Evolutionary conservation across 2,329 filamentous ascomycete genomes (phyloP).

Genomic region (Trichoderma lentiforme): DNA sequence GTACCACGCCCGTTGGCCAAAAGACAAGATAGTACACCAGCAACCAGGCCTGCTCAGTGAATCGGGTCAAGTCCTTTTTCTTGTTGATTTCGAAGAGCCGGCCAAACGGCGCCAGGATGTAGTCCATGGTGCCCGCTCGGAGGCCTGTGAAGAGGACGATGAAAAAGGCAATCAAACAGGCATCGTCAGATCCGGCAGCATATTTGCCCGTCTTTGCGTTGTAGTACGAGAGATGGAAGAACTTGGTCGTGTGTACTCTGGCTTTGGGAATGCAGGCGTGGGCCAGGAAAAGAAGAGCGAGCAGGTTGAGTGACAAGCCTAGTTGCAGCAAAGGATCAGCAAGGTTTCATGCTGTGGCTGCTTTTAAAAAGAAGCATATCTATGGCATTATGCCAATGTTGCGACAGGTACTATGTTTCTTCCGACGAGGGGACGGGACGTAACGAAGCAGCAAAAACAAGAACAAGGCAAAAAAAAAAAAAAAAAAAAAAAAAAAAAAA

Average conservation of each 20-base stretch:
- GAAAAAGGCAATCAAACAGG: conserved; percentile 72
- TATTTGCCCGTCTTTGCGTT: conserved; percentile 68
- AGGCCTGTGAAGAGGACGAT: conserved; percentile 84
- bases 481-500: background rate
- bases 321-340: background rate
- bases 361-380: background rate
- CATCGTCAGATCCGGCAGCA: conserved; percentile 73
- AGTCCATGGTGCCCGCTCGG: conserved; percentile 81
- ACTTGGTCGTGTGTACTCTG: conserved; percentile 75
- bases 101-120: conserved; percentile 76
- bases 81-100: conserved; percentile 69
- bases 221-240: conserved; percentile 83
- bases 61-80: conserved; percentile 73
- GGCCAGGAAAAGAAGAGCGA: conserved; percentile 77
- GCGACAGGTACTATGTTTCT: background rate
- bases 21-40: conserved; percentile 78
- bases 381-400: background rate
- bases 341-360: conserved; percentile 1
- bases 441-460: background rate
- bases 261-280: conserved; percentile 81
- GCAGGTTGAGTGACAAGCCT: conserved; percentile 80
- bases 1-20: conserved; percentile 80
- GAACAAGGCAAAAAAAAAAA: background rate
- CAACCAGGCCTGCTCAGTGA: conserved; percentile 93
- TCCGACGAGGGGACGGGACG: background rate